Conservation (phyloP, 2,329 filamentous ascomycete species). For the Magnaporthales sp. region DNA sequence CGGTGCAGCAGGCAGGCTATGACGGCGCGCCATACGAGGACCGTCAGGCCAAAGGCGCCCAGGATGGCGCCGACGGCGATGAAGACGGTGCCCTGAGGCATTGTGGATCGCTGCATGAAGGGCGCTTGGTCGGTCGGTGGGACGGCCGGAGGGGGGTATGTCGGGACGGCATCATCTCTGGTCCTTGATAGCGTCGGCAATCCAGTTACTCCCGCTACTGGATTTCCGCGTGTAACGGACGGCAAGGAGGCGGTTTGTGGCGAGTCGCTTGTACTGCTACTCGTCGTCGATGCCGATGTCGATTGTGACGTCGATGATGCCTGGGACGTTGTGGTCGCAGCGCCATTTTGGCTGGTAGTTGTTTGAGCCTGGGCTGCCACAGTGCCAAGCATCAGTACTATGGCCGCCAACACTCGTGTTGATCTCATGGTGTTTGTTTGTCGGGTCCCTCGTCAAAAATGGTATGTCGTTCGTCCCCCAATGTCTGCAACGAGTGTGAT, state of each 20-base stretch:
- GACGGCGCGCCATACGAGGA: constrained; percentile 80
- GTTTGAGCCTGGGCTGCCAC: not conserved
- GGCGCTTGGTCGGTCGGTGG: constrained; percentile 79
- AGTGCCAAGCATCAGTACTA: not conserved
- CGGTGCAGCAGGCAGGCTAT: constrained; percentile 88
- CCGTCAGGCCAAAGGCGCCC: constrained; percentile 70
- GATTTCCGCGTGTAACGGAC: not conserved
- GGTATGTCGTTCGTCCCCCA: not conserved
- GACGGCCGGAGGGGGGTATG: constrained; percentile 65
- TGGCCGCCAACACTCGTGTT: not conserved
- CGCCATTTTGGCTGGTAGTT: not conserved
- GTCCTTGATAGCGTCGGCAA: constrained; percentile 33
- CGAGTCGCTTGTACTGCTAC: not conserved
- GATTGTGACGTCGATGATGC: not conserved
- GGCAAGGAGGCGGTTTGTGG: not conserved
- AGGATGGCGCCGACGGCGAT: constrained; percentile 87
- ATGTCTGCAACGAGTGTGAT: not conserved
- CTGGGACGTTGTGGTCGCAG: not conserved
- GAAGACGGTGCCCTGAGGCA: constrained; percentile 92
- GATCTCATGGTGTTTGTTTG: not conserved
- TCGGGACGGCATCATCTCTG: constrained; percentile 29
- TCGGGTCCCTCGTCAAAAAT: not conserved
- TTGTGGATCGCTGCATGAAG: constrained; percentile 79
- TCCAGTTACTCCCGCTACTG: not conserved
- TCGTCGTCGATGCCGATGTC: not conserved